Evolutionary conservation across 805 yeast genomes (phyloP).

Genomic region (Sporopachydermia quercuum): DNA sequence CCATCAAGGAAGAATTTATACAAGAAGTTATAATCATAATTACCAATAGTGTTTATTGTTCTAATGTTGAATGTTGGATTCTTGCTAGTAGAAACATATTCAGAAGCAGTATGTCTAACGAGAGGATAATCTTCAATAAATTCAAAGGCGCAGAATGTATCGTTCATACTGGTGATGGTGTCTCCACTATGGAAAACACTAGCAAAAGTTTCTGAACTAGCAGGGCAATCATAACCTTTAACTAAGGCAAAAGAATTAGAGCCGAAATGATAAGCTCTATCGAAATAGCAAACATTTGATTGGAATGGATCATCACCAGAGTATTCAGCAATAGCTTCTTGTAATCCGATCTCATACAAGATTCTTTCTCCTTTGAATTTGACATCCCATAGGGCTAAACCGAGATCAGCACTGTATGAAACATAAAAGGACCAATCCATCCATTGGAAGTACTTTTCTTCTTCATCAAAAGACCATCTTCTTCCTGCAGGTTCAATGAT

Average conservation of each 20-base stretch:
- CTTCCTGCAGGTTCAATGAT: conserved; percentile 16
- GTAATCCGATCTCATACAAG: conserved; percentile 15
- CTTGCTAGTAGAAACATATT: too few relatives aligned
- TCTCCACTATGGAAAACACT: too few relatives aligned
- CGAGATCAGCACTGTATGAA: conserved; percentile 15
- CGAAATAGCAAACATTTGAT: conserved; percentile 14
- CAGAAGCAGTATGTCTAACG: too few relatives aligned
- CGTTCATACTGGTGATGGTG: too few relatives aligned
- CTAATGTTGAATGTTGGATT: too few relatives aligned
- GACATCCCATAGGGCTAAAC: conserved; percentile 14
- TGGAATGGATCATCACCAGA: conserved; percentile 20
- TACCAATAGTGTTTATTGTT: too few relatives aligned
- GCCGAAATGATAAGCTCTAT: conserved; percentile 17
- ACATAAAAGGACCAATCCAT: conserved; percentile 18
- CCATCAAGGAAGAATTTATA: too few relatives aligned
- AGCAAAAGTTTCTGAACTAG: conserved; percentile 16
- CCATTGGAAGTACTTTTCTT: conserved; percentile 17
- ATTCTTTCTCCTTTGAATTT: conserved; percentile 19
- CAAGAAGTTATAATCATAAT: too few relatives aligned
- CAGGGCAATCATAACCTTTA: conserved; percentile 18
- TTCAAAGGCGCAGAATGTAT: too few relatives aligned
- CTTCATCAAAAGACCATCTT: conserved; percentile 15
- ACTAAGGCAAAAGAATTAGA: conserved; percentile 17
- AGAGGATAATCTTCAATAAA: too few relatives aligned
- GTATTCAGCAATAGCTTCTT: conserved; percentile 19